These are phyloP conservation scores for Phialophora verrucosa DNA, from an alignment of 2,329 filamentous ascomycete genomes.

Conservation along the genomic window DNA sequence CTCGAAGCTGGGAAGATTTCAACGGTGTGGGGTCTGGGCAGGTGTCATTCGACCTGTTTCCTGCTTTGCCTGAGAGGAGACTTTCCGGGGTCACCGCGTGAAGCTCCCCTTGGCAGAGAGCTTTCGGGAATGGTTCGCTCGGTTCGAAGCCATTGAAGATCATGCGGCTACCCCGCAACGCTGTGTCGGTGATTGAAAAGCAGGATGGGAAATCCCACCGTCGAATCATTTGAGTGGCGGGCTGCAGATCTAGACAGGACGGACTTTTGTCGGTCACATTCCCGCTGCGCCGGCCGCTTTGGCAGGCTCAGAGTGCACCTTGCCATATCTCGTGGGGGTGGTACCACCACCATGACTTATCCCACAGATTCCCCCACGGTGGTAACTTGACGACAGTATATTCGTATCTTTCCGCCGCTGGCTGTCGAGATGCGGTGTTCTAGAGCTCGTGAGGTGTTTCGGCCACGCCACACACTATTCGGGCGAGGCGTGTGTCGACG, in stretches of 20 bases:
- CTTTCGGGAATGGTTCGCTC: not conserved
- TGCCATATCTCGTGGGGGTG: not conserved
- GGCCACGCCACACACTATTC: not conserved
- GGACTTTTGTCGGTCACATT: constrained; percentile 10
- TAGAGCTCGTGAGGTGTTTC: not conserved
- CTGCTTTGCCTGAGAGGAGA: not conserved
- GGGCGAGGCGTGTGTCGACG: not conserved
- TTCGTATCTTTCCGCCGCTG: not conserved
- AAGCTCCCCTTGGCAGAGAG: not conserved
- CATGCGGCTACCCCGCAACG: constrained; percentile 16
- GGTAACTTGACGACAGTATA: not conserved
- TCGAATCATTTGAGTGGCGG: not conserved
- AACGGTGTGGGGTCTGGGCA: constrained; percentile 22
- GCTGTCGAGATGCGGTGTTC: not conserved
- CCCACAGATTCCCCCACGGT: constrained; percentile 1
- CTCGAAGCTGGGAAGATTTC: constrained; percentile 6
- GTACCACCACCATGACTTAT: not conserved
- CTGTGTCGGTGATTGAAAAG: constrained; percentile 19
- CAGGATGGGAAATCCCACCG: not conserved
- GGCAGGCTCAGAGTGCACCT: constrained; percentile 2
- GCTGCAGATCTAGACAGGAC: not conserved
- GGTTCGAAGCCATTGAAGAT: constrained; percentile 1
- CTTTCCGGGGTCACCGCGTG: not conserved
- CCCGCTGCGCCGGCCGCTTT: not conserved
- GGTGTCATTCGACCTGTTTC: constrained; percentile 15